These are phyloP conservation scores for Rhizophora mangle DNA, from an alignment of 345 rosid species.

Conservation along the genomic window DNA sequence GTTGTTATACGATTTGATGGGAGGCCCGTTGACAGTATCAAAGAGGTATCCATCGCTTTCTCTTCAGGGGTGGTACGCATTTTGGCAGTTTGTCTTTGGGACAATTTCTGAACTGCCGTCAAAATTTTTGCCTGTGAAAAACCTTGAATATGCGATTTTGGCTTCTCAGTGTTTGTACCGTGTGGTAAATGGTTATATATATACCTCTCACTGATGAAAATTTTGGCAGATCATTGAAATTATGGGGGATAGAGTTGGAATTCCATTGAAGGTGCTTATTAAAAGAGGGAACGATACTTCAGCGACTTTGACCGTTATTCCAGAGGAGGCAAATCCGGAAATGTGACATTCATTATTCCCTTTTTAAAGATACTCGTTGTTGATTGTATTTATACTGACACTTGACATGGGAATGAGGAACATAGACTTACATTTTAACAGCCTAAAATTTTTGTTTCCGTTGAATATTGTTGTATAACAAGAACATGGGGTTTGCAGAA, in stretches of 20 bases:
- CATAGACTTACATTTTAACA: too few relatives aligned
- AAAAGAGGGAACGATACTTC: conserved; percentile 50
- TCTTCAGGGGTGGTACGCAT: neutral
- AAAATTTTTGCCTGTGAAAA: too few relatives aligned
- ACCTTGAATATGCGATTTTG: too few relatives aligned
- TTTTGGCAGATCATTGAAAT: conserved; percentile 58
- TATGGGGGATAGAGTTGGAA: conserved; percentile 63
- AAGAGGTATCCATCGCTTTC: conserved; percentile 45
- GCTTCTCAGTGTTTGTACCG: neutral
- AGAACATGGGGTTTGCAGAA: too few relatives aligned
- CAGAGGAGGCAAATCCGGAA: conserved; percentile 77
- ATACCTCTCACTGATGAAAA: neutral
- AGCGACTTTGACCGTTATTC: conserved; percentile 50
- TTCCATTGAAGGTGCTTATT: conserved; percentile 50
- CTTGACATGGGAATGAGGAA: too few relatives aligned
- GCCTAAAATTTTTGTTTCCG: too few relatives aligned
- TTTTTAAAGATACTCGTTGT: too few relatives aligned
- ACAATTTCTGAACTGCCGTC: too few relatives aligned
- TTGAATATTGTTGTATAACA: too few relatives aligned
- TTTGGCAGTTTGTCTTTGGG: neutral
- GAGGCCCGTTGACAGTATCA: conserved; percentile 67
- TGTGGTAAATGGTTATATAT: too few relatives aligned
- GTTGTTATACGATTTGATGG: conserved; percentile 71
- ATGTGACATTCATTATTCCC: conserved; percentile 26
- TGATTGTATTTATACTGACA: too few relatives aligned